Evolutionary conservation across 2,329 filamentous ascomycete species (phyloP).

Genomic region (Ophiocordyceps robertsii): DNA sequence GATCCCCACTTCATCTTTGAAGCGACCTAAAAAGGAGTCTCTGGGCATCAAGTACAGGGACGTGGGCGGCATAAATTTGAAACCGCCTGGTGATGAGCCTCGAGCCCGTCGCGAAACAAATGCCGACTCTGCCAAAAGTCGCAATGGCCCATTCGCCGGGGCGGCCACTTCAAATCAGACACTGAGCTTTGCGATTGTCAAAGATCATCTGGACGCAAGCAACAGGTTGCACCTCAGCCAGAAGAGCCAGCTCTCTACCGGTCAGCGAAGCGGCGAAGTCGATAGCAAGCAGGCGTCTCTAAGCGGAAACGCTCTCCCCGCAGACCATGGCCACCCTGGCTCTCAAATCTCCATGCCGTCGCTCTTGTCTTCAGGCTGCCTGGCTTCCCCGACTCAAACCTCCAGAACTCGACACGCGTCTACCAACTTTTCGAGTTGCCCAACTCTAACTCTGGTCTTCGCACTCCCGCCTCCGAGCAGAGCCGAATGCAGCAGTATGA

Average conservation of each 20-base stretch:
- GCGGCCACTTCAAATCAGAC: constrained; percentile 18
- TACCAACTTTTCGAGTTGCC: constrained; percentile 1
- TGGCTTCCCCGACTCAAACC: neutral
- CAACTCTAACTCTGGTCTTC: constrained; percentile 10
- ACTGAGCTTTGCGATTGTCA: constrained; percentile 61
- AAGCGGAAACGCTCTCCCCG: neutral
- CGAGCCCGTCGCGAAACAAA: too few relatives aligned
- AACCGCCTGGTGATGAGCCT: neutral
- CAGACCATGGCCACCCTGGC: neutral
- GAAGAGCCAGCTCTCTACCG: constrained; percentile 27
- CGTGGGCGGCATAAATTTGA: neutral
- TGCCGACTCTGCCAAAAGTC: neutral
- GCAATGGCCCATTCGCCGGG: neutral
- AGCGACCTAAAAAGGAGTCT: constrained; percentile 1
- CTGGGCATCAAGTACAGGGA: neutral
- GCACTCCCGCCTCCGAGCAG: constrained; percentile 13
- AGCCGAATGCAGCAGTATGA: constrained; percentile 9
- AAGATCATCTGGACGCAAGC: constrained; percentile 54
- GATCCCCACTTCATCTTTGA: neutral
- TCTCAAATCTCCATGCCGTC: neutral
- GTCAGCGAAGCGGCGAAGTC: constrained; percentile 32
- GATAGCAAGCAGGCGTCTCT: constrained; percentile 11
- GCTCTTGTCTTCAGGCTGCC: neutral
- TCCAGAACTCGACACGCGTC: neutral
- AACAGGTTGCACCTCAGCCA: constrained; percentile 56